Conservation (phyloP, 2,329 filamentous ascomycete genomes). For the Fusarium equiseti region DNA sequence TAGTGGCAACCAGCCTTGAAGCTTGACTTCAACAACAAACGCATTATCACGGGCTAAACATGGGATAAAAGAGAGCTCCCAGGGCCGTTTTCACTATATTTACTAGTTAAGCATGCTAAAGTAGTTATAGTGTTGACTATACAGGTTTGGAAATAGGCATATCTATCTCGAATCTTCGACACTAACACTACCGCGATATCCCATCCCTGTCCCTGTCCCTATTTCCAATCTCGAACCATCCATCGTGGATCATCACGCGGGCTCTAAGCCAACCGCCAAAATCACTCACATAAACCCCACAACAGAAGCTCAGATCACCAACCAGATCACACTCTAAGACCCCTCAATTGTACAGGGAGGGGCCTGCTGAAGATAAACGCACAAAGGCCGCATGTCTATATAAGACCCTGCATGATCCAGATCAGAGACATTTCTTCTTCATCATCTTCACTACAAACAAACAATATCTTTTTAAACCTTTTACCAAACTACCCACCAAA, state of each 20-base stretch:
- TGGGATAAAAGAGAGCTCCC: not conserved
- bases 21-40: not conserved
- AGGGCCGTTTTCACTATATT: accelerated
- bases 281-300: conserved; percentile 44
- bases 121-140: accelerated
- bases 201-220: conserved; percentile 20
- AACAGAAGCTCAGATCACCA: conserved; percentile 30
- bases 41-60: not conserved
- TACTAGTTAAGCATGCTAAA: accelerated
- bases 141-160: not conserved
- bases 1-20: conserved; percentile 16
- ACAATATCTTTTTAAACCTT: not conserved
- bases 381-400: conserved; percentile 46
- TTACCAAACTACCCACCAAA: conserved; percentile 23
- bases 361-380: conserved; percentile 20
- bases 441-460: conserved; percentile 18
- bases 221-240: conserved; percentile 31
- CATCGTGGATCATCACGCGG: conserved; percentile 25
- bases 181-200: conserved; percentile 3
- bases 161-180: conserved; percentile 11
- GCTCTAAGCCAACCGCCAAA: conserved; percentile 37
- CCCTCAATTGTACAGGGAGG: conserved; percentile 36
- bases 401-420: conserved; percentile 41
- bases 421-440: not conserved
- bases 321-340: conserved; percentile 15